phyloP scores from a whole-genome alignment of 169 alveolate species.

The Theileria equi region DNA sequence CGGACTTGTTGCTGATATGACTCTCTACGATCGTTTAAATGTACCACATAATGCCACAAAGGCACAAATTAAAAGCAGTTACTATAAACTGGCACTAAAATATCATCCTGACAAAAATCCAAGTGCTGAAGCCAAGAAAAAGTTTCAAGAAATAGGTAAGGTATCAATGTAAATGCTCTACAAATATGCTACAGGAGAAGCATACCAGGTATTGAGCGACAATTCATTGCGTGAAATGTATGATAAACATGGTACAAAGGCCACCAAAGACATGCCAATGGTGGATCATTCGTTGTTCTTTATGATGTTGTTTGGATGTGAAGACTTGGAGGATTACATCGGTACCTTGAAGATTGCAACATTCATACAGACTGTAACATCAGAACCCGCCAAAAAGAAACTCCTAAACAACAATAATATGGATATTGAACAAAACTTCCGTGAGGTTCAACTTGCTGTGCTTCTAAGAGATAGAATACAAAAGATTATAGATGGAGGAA shows the following conservation, averaged over 20 bases:
- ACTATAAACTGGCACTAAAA: conserved; percentile 87
- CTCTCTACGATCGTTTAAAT: conserved; percentile 62
- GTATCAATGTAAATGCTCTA: background rate
- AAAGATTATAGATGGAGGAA: conserved; percentile 37
- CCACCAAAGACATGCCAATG: conserved; percentile 40
- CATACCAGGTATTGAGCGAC: conserved; percentile 69
- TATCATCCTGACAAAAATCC: conserved; percentile 92
- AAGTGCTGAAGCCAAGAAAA: conserved; percentile 63
- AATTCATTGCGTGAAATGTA: conserved; percentile 55
- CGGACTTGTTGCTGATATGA: conserved; percentile 56
- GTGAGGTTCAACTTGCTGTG: conserved; percentile 67
- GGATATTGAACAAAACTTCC: conserved; percentile 60
- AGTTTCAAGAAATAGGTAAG: conserved; percentile 65
- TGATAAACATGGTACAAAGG: conserved; percentile 60
- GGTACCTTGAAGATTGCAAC: conserved; percentile 67
- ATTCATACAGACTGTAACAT: conserved; percentile 36
- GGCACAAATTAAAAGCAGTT: conserved; percentile 85
- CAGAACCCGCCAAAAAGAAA: background rate
- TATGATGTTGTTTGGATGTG: conserved; percentile 73
- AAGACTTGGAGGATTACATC: conserved; percentile 62
- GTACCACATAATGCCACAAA: conserved; percentile 75
- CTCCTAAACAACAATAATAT: conserved; percentile 16
- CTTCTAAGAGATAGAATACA: conserved; percentile 52
- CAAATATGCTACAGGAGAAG: conserved; percentile 55
- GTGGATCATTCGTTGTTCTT: conserved; percentile 65